Evolutionary conservation across 495 filamentous ascomycete species (phyloP).

Genomic region (Penicillium psychrofluorescens): DNA sequence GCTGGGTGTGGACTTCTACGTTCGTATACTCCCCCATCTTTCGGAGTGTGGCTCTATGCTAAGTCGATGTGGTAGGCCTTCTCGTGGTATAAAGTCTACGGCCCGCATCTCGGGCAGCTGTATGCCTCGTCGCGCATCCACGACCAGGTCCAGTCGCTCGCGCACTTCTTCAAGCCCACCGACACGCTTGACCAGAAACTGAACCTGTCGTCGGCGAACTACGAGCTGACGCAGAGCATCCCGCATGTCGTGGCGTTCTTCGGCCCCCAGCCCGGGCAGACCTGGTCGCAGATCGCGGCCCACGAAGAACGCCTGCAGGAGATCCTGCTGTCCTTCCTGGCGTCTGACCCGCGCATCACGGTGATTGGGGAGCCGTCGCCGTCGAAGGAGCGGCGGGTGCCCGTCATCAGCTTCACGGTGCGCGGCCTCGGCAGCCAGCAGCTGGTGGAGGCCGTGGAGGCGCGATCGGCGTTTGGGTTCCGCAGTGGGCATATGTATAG

Average conservation of each 20-base stretch:
- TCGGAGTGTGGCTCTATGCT: too few species aligned
- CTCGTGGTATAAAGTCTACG: slow-evolving; percentile 71
- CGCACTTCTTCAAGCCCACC: slow-evolving; percentile 60
- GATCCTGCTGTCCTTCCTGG: slow-evolving; percentile 50
- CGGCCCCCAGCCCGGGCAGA: slow-evolving; percentile 17
- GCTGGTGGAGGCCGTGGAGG: slow-evolving; percentile 57
- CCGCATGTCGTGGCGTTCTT: slow-evolving; percentile 52
- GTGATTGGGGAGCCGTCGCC: slow-evolving; percentile 49
- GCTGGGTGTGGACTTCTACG: slow-evolving; percentile 65
- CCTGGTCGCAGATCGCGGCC: slow-evolving; percentile 43
- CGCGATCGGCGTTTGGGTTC: slow-evolving; percentile 47
- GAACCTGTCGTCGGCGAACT: slow-evolving; percentile 56
- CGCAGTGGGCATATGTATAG: slow-evolving; percentile 66
- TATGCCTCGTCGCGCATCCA: slow-evolving; percentile 47
- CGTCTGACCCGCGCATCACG: slow-evolving; percentile 34
- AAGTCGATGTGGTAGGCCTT: slow-evolving; percentile 27
- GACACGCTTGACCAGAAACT: slow-evolving; percentile 54
- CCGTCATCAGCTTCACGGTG: slow-evolving; percentile 61
- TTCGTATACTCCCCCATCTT: slow-evolving; percentile 7
- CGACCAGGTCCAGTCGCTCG: slow-evolving; percentile 43
- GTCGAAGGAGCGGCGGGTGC: slow-evolving; percentile 42
- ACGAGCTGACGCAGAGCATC: slow-evolving; percentile 57
- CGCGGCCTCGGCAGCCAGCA: slow-evolving; percentile 46
- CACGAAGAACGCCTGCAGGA: slow-evolving; percentile 57
- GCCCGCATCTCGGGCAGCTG: slow-evolving; percentile 61